These are phyloP conservation scores for Solanum chilense DNA, from an alignment of 257 asterid genomes.

Conservation along the genomic window DNA sequence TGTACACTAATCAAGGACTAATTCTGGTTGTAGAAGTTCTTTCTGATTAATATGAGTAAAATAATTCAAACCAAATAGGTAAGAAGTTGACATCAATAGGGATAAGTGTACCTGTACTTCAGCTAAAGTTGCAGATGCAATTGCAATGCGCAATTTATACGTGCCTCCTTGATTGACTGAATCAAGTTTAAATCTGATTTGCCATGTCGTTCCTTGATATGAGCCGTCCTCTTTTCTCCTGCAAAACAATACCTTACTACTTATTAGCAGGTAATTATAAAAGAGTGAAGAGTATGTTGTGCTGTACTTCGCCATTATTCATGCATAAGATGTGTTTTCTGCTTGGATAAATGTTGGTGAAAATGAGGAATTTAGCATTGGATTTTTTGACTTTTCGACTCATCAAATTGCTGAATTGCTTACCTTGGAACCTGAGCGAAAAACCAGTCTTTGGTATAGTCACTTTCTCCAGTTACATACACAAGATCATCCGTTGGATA, in stretches of 20 bases:
- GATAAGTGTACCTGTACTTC: slow-evolving; percentile 46
- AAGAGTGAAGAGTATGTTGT: neutral
- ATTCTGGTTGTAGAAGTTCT: neutral
- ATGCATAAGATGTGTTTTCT: neutral
- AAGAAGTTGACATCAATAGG: neutral
- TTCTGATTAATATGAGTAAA: neutral
- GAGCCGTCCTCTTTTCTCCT: slow-evolving; percentile 43
- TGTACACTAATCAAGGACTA: neutral
- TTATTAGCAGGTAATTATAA: neutral
- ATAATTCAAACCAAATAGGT: neutral
- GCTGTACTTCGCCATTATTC: neutral
- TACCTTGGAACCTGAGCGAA: slow-evolving; percentile 75
- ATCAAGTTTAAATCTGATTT: slow-evolving; percentile 52
- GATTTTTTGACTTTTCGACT: neutral
- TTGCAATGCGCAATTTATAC: slow-evolving; percentile 56
- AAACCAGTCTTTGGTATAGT: slow-evolving; percentile 60
- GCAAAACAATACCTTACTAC: neutral
- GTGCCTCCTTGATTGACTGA: slow-evolving; percentile 20
- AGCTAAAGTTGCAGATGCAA: slow-evolving; percentile 70
- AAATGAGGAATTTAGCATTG: neutral
- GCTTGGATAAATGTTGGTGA: neutral
- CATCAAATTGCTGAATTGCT: neutral
- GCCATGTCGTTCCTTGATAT: slow-evolving; percentile 78
- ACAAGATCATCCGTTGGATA: slow-evolving; percentile 54
- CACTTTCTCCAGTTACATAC: slow-evolving; percentile 51